Evolutionary conservation across 768 basidiomycete genomes (phyloP).

Genomic region (Tricholoma flavovirens): DNA sequence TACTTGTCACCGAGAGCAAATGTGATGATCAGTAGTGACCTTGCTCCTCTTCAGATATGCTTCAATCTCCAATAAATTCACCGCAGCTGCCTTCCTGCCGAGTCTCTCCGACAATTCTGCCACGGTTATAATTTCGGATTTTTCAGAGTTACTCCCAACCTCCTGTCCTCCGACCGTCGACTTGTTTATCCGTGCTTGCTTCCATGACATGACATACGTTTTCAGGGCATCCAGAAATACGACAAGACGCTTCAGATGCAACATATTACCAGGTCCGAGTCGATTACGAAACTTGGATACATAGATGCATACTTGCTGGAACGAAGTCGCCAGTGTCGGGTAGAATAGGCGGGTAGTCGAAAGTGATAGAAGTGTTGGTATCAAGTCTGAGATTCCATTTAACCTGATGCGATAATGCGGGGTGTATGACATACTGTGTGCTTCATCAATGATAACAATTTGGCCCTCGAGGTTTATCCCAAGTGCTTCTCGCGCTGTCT

Average conservation of each 20-base stretch:
- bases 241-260: constrained; percentile 78
- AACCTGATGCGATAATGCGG: neutral
- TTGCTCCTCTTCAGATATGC: constrained; percentile 79
- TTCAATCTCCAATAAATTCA: constrained; percentile 83
- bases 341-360: constrained; percentile 67
- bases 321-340: constrained; percentile 50
- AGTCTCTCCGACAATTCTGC: constrained; percentile 58
- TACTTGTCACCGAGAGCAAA: neutral
- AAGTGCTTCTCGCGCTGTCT: constrained; percentile 76
- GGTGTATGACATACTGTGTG: constrained; percentile 67
- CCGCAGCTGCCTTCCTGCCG: constrained; percentile 62
- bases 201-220: constrained; percentile 55
- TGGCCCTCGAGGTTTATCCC: constrained; percentile 83
- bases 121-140: constrained; percentile 62
- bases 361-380: constrained; percentile 83
- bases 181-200: constrained; percentile 22
- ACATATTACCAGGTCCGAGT: constrained; percentile 62
- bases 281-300: constrained; percentile 72
- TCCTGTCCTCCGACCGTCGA: constrained; percentile 7
- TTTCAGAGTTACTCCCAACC: constrained; percentile 8
- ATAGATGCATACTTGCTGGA: constrained; percentile 74
- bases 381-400: constrained; percentile 54
- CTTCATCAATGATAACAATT: constrained; percentile 91
- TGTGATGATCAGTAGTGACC: constrained; percentile 37
- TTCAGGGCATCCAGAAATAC: constrained; percentile 66